These are phyloP conservation scores for Penicillium sp. DNA, from an alignment of 2,329 filamentous ascomycete species.

Conservation along the genomic window DNA sequence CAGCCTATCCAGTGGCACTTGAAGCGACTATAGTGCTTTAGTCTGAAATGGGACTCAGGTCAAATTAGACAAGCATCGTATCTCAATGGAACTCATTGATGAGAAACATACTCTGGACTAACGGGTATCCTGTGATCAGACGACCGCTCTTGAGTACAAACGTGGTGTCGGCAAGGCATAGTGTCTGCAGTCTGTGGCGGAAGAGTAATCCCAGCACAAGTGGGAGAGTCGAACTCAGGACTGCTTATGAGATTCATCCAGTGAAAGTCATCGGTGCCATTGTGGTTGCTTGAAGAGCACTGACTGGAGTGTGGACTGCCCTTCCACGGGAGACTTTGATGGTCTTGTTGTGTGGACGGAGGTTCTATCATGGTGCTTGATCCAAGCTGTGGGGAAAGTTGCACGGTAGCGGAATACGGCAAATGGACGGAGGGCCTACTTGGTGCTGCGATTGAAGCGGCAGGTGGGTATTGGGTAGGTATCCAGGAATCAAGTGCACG, in stretches of 20 bases:
- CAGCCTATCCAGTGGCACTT: slow-evolving; percentile 6
- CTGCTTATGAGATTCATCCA: not conserved
- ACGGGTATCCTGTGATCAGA: not conserved
- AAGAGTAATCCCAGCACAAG: not conserved
- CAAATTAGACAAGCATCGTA: not conserved
- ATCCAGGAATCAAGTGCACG: not conserved
- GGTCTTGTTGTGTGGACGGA: not conserved
- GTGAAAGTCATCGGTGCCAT: not conserved
- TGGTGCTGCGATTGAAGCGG: not conserved
- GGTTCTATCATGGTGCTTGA: not conserved
- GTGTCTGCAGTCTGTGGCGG: not conserved
- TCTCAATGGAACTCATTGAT: not conserved
- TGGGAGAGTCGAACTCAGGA: not conserved
- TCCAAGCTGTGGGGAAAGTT: not conserved
- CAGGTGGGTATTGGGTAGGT: not conserved
- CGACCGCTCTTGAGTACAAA: not conserved
- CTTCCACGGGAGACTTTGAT: not conserved
- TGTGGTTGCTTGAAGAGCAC: not conserved
- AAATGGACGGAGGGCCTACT: not conserved
- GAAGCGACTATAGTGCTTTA: not conserved
- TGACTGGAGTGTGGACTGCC: not conserved
- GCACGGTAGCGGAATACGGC: not conserved
- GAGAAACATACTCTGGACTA: not conserved
- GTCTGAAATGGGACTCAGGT: not conserved
- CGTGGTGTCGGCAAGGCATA: not conserved